Percentiles rank a stretch among this genome's conserved stretches.
phyloP scores from a whole-genome alignment of 1,284 basidiomycete genomes.

The Gastroboletus turbinatus region DNA sequence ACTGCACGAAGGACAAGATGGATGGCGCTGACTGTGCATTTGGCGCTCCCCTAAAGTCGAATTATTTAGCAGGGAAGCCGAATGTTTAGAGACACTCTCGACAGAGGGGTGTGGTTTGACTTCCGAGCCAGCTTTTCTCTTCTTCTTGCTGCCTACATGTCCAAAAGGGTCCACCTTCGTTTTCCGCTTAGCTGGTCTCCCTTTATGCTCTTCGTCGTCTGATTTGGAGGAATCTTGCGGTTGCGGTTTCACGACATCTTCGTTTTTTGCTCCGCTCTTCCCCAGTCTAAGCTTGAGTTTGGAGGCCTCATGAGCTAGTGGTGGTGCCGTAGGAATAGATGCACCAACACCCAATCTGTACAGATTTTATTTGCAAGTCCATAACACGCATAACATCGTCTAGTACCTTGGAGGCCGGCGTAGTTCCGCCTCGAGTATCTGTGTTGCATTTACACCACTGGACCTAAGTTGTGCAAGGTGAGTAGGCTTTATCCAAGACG shows the following conservation, averaged over 20 bases:
- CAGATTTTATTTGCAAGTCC: constrained; percentile 9
- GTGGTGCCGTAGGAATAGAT: constrained; percentile 47
- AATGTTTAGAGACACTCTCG: background rate
- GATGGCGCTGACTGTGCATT: constrained; percentile 15
- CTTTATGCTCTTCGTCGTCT: constrained; percentile 58
- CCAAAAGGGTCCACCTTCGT: constrained; percentile 56
- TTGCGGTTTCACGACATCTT: constrained; percentile 38
- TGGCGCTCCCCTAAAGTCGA: background rate
- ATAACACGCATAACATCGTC: background rate
- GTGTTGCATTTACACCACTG: constrained; percentile 42
- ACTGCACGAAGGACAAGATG: background rate
- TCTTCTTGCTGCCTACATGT: constrained; percentile 40
- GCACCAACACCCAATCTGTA: constrained; percentile 71
- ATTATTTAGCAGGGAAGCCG: background rate
- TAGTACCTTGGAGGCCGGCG: constrained; percentile 64
- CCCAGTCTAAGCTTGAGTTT: constrained; percentile 57
- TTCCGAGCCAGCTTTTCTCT: constrained; percentile 13
- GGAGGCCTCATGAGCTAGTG: constrained; percentile 45
- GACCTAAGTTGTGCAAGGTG: constrained; percentile 32
- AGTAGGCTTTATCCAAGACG: constrained; percentile 68
- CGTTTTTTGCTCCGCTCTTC: constrained; percentile 50
- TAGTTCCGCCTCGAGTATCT: constrained; percentile 63
- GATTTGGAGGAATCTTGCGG: constrained; percentile 30
- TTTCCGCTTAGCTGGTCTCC: constrained; percentile 57
- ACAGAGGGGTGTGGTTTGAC: background rate